Conservation (phyloP, 306 rosid species). For the Styphnolobium japonicum region DNA sequence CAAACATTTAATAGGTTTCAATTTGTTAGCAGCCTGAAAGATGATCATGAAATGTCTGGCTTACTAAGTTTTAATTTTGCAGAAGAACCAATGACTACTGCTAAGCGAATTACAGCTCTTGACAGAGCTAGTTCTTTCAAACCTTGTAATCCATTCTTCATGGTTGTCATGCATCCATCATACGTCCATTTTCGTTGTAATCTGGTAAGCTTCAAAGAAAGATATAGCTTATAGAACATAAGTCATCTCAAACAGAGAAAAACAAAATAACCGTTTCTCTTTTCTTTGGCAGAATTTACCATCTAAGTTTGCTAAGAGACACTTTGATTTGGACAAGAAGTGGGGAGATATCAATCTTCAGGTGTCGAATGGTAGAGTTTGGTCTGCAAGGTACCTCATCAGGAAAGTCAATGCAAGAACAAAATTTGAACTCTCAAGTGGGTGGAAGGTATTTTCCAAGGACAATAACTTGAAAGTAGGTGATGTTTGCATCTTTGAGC, state of each 20-base stretch:
- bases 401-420: fast-evolving
- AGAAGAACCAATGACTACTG: not conserved
- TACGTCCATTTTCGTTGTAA: not conserved
- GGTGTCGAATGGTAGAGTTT: not conserved
- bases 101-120: not conserved
- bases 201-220: constrained; percentile 2
- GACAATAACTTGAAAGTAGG: constrained; percentile 30
- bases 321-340: not conserved
- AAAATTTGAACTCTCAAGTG: not conserved
- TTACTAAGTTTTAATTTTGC: not conserved
- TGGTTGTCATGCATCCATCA: not conserved
- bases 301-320: not conserved
- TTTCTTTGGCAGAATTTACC: not conserved
- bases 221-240: not conserved
- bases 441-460: constrained; percentile 35
- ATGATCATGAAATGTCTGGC: not conserved
- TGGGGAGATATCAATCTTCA: not conserved
- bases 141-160: constrained; percentile 1
- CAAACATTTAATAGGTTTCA: not conserved
- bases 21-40: not conserved
- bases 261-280: not conserved
- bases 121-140: constrained; percentile 22
- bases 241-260: too few relatives aligned
- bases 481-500: constrained; percentile 26
- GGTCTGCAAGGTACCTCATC: not conserved